These are phyloP conservation scores for Fusarium domesticum DNA, from an alignment of 2,329 filamentous ascomycete genomes.

Conservation along the genomic window DNA sequence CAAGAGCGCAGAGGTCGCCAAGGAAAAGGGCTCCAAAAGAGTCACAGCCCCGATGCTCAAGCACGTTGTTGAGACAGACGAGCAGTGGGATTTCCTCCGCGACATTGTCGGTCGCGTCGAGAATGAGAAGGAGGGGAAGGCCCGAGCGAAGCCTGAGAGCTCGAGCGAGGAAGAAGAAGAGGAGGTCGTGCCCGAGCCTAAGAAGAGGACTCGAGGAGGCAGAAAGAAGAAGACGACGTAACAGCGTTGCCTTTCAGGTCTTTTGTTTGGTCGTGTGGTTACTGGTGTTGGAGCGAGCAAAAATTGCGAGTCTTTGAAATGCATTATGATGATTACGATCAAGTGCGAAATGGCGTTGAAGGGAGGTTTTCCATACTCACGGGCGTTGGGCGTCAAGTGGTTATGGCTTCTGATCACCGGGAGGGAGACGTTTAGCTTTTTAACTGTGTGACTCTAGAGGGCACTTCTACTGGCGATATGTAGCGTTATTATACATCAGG, in stretches of 20 bases:
- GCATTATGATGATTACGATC: slow-evolving; percentile 29
- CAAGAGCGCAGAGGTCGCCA: slow-evolving; percentile 81
- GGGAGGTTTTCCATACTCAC: slow-evolving; percentile 21
- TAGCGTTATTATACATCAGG: too few species aligned
- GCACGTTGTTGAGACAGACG: slow-evolving; percentile 80
- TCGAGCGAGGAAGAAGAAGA: slow-evolving; percentile 48
- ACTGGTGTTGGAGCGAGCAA: not conserved
- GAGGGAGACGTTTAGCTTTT: slow-evolving; percentile 12
- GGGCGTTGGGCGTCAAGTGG: slow-evolving; percentile 25
- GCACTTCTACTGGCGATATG: too few species aligned
- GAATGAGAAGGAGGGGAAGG: slow-evolving; percentile 49
- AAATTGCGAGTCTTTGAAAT: slow-evolving; percentile 2
- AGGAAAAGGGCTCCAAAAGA: slow-evolving; percentile 78
- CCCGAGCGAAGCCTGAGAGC: slow-evolving; percentile 49
- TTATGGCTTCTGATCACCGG: too few species aligned
- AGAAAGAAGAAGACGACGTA: slow-evolving; percentile 49
- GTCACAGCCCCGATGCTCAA: slow-evolving; percentile 91
- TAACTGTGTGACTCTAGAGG: too few species aligned
- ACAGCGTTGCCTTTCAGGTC: not conserved
- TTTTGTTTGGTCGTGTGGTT: too few species aligned
- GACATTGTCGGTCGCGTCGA: slow-evolving; percentile 88
- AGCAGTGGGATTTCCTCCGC: slow-evolving; percentile 89
- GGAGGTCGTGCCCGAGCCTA: slow-evolving; percentile 37
- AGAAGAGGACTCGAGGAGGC: slow-evolving; percentile 46
- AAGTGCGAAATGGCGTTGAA: slow-evolving; percentile 25